Conservation (phyloP, 2,329 filamentous ascomycete species). For the Gnomoniopsis sp. region DNA sequence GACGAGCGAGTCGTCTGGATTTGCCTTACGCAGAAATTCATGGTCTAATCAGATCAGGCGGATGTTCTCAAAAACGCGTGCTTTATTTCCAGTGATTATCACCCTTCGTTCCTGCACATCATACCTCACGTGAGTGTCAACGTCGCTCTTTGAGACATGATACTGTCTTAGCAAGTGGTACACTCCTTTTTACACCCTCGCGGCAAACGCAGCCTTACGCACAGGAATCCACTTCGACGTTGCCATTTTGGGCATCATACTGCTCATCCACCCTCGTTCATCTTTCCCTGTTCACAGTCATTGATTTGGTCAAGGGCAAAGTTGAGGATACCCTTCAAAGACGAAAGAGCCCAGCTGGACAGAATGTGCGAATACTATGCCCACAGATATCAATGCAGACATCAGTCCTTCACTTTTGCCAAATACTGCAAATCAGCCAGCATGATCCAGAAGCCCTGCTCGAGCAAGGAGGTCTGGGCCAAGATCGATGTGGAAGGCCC, state of each 20-base stretch:
- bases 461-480: conserved; percentile 32
- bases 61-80: not conserved
- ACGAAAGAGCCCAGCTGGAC: too few relatives aligned
- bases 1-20: not conserved
- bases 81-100: not conserved
- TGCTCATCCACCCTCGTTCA: too few relatives aligned
- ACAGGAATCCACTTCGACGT: too few relatives aligned
- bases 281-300: too few relatives aligned
- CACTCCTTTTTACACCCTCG: not conserved
- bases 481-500: conserved; percentile 32
- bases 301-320: too few relatives aligned
- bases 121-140: not conserved
- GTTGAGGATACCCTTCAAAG: too few relatives aligned
- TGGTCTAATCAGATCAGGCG: not conserved
- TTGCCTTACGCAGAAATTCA: not conserved
- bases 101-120: not conserved
- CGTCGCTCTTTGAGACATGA: not conserved
- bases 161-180: not conserved
- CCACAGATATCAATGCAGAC: conserved; percentile 33
- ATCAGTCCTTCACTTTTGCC: conserved; percentile 32
- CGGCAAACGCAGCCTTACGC: not conserved
- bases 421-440: conserved; percentile 32
- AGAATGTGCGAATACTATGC: conserved; percentile 37
- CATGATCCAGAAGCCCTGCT: conserved; percentile 34
- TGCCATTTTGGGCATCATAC: too few relatives aligned